Base-by-base conservation (phyloP, 305 asterid species). In the Solanum hybrid region DNA sequence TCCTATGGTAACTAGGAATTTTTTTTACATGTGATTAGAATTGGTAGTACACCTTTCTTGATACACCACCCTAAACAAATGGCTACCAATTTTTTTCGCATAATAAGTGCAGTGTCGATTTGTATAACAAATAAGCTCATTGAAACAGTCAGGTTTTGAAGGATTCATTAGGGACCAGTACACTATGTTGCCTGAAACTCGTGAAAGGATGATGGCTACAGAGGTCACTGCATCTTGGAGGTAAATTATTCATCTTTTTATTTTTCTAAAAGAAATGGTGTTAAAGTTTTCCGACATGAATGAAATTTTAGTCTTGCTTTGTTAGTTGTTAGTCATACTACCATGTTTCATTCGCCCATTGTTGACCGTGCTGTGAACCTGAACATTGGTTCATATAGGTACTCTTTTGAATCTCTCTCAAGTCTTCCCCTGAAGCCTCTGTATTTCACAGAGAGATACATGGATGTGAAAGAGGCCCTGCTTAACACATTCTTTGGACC, bases 151-250 rank as follows among this genome's bases (percentile, higher is more conserved):
- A 42, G 99, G 99, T 86, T 97, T 97, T 94, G 98, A 96, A 95
- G 97, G 98, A 89, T 97, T 97, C 91, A 89, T 97, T 89, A 92
- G 98, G 93, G 99, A 97, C 93, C 92, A 92, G 93, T 93, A 95
- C 89, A 97, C 99, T 61, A 94, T 96, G 76, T 93, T 97, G 95
- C 99, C 99, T 88, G 99, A 97, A 89, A 97, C 99, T 90, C 92
- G 93, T 81, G 99, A 97, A 94, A 95, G 99, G 93, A 94, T 97
- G 92, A 91, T 97, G 92, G 99, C 99, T 89, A 97, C 99, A 42
- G 99, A 97, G 92, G 94, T 97, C 93, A 93, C 97, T 11, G 98
- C 98, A 90, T 93, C 95, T 37, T 97, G 99, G 99, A 95, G 97
- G 99, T 97, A 92, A 75, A 11, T 42, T 86, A 35, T 83, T 57